Conservation (phyloP, 352 stramenopile species). For the Pythium aristosporum region DNA sequence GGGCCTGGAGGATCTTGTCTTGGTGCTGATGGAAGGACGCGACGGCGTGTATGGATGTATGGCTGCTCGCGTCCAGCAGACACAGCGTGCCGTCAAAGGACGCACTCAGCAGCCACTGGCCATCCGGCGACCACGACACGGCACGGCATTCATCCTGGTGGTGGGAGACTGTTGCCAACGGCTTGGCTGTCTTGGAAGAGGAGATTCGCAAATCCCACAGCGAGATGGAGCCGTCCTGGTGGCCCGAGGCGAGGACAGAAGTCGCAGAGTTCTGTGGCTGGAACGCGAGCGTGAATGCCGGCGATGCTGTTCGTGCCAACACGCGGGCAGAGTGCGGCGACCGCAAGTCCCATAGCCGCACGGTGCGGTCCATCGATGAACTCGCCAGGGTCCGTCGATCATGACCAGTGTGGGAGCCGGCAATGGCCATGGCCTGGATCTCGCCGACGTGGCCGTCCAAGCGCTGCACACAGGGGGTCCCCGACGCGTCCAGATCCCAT, state of each 20-base stretch:
- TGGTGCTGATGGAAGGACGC: slow-evolving; percentile 57
- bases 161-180: slow-evolving; percentile 32
- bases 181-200: slow-evolving; percentile 7
- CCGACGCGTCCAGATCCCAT: slow-evolving; percentile 45
- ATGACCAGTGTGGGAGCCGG: neutral
- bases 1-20: slow-evolving; percentile 64
- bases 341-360: slow-evolving; percentile 72
- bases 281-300: slow-evolving; percentile 48
- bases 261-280: slow-evolving; percentile 29
- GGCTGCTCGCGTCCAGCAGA: slow-evolving; percentile 21
- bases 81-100: slow-evolving; percentile 66
- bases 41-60: slow-evolving; percentile 29
- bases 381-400: slow-evolving; percentile 27
- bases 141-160: slow-evolving; percentile 64
- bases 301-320: slow-evolving; percentile 32
- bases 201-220: slow-evolving; percentile 66
- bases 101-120: slow-evolving; percentile 56
- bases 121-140: slow-evolving; percentile 57
- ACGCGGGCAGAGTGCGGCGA: slow-evolving; percentile 50
- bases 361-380: slow-evolving; percentile 52
- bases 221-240: slow-evolving; percentile 57
- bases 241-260: slow-evolving; percentile 40
- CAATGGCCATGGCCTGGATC: slow-evolving; percentile 51
- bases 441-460: slow-evolving; percentile 70
- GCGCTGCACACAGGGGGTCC: slow-evolving; percentile 17